A percentile compares a stretch with the other conserved stretches of the same genome.
Conservation (phyloP, 768 basidiomycete genomes). For the Tricholoma saponaceum region DNA sequence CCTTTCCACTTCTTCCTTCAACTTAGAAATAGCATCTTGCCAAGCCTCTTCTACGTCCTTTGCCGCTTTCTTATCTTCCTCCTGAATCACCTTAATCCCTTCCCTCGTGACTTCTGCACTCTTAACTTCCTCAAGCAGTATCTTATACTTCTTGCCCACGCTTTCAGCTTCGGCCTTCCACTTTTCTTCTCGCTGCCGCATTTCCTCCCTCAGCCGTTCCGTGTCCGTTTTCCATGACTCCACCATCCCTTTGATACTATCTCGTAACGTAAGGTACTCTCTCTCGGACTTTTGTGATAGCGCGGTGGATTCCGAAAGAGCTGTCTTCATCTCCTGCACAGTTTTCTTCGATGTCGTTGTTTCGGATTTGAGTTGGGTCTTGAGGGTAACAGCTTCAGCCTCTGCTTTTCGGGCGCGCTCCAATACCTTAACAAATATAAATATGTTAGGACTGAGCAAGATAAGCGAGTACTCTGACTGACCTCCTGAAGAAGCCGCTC, state of each 20-base stretch:
- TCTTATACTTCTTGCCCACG: constrained; percentile 64
- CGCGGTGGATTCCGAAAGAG: constrained; percentile 69
- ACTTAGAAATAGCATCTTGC: constrained; percentile 47
- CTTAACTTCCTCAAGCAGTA: constrained; percentile 61
- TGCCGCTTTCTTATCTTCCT: constrained; percentile 43
- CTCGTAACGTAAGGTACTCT: constrained; percentile 77
- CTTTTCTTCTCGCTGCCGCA: constrained; percentile 69
- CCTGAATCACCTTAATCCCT: constrained; percentile 46
- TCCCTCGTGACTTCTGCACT: constrained; percentile 40
- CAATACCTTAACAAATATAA: constrained; percentile 48
- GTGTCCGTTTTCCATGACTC: constrained; percentile 75
- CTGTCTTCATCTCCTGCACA: constrained; percentile 75
- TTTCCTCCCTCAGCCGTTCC: constrained; percentile 67
- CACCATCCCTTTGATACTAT: constrained; percentile 68
- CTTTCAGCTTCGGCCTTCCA: constrained; percentile 64
- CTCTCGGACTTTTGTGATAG: constrained; percentile 77
- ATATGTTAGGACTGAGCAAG: background rate
- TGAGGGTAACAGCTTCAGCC: constrained; percentile 63
- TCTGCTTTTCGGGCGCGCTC: constrained; percentile 87
- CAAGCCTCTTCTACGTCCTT: constrained; percentile 62
- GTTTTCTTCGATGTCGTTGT: constrained; percentile 69
- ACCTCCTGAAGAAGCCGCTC: constrained; percentile 87
- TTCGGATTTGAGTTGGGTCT: constrained; percentile 70
- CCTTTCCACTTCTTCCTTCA: constrained; percentile 52
- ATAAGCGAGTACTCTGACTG: constrained; percentile 16